Evolutionary conservation across 768 basidiomycete species (phyloP).

Genomic region (Piloderma croceum): DNA sequence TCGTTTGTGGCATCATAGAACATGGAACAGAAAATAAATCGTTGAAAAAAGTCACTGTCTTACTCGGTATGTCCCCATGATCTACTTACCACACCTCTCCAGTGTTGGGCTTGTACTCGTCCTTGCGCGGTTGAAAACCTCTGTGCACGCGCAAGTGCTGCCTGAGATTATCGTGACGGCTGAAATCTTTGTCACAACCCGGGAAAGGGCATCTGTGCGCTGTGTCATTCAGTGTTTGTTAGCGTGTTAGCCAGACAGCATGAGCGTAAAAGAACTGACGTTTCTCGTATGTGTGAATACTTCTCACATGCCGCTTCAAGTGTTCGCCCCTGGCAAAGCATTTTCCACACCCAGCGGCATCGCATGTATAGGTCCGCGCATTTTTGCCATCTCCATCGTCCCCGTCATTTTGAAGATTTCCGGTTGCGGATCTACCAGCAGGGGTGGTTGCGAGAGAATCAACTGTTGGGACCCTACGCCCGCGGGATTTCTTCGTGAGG

Average conservation of each 20-base stretch:
- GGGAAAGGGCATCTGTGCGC: constrained; percentile 79
- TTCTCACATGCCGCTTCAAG: constrained; percentile 81
- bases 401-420: constrained; percentile 26
- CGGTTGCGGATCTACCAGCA: constrained; percentile 58
- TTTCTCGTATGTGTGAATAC: constrained; percentile 90
- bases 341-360: constrained; percentile 79
- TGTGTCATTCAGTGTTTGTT: constrained; percentile 30
- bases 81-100: too few relatives aligned
- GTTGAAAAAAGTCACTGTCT: too few relatives aligned
- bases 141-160: constrained; percentile 85
- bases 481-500: constrained; percentile 67
- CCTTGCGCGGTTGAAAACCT: constrained; percentile 16
- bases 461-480: constrained; percentile 57
- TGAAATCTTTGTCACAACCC: constrained; percentile 79
- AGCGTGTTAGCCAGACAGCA: constrained; percentile 5
- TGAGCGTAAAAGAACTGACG: constrained; percentile 47
- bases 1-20: too few relatives aligned
- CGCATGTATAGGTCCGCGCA: constrained; percentile 63
- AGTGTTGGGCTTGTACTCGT: too few relatives aligned
- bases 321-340: constrained; percentile 87
- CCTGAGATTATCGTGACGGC: constrained; percentile 80
- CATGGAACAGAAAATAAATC: too few relatives aligned
- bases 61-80: too few relatives aligned
- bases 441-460: constrained; percentile 34
- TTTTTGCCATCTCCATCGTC: constrained; percentile 33